Evolutionary conservation across 352 stramenopile genomes (phyloP).

Genomic region (Lagenidium sp.): DNA sequence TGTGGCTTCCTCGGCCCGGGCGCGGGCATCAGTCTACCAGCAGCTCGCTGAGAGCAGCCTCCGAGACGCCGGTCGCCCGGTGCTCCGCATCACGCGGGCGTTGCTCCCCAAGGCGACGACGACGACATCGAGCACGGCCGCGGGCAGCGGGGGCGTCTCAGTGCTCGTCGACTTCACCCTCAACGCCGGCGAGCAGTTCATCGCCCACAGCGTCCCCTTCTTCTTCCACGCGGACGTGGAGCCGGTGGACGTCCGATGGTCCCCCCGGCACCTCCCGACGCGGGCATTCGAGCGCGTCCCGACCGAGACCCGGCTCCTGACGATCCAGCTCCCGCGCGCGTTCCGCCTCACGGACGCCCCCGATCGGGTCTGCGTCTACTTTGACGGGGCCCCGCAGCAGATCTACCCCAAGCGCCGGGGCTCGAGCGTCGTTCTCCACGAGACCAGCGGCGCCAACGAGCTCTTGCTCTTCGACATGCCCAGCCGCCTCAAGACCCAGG

Average conservation of each 20-base stretch:
- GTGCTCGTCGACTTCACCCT: slow-evolving; percentile 68
- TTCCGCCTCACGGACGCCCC: slow-evolving; percentile 35
- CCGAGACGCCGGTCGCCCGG: slow-evolving; percentile 5
- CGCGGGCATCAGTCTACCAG: slow-evolving; percentile 40
- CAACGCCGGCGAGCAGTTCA: slow-evolving; percentile 69
- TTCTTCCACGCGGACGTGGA: slow-evolving; percentile 51
- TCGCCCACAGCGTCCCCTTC: slow-evolving; percentile 58
- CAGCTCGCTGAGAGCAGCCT: slow-evolving; percentile 50
- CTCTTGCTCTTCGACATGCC: slow-evolving; percentile 25
- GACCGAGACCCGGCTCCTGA: slow-evolving; percentile 32
- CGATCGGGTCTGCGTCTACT: slow-evolving; percentile 50
- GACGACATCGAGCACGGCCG: slow-evolving; percentile 2
- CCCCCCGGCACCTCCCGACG: slow-evolving; percentile 40
- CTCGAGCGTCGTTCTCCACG: slow-evolving; percentile 40
- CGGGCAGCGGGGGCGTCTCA: slow-evolving; percentile 13
- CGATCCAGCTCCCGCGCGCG: slow-evolving; percentile 33
- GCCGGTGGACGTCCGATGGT: slow-evolving; percentile 38
- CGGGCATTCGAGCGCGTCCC: slow-evolving; percentile 29
- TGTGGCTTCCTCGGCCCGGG: slow-evolving; percentile 18
- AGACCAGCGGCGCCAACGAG: slow-evolving; percentile 29
- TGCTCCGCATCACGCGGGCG: slow-evolving; percentile 14
- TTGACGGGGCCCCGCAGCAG: slow-evolving; percentile 31
- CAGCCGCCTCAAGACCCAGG: slow-evolving; percentile 33
- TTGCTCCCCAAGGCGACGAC: too few species aligned
- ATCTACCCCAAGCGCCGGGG: slow-evolving; percentile 30